phyloP scores from a whole-genome alignment of 1,284 basidiomycete genomes.

The Ceratobasidium sp. region DNA sequence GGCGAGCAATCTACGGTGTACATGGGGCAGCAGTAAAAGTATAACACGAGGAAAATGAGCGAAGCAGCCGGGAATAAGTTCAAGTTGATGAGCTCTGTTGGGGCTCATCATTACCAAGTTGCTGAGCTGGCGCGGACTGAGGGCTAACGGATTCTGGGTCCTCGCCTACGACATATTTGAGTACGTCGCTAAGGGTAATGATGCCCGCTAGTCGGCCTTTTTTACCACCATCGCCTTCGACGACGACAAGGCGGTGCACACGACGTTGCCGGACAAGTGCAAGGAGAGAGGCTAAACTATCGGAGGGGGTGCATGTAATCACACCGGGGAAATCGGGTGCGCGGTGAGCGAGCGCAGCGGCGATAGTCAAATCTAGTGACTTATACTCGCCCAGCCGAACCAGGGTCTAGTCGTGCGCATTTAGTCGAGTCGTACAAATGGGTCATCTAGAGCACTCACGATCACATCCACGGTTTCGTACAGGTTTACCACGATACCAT shows the following conservation, averaged over 20 bases:
- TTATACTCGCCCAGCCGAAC: constrained; percentile 95
- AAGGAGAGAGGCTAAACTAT: constrained; percentile 92
- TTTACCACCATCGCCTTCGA: constrained; percentile 82
- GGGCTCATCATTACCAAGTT: constrained; percentile 19
- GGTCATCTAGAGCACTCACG: constrained; percentile 61
- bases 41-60: neutral
- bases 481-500: constrained; percentile 93
- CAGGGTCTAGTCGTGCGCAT: constrained; percentile 67
- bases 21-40: neutral
- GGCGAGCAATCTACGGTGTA: constrained; percentile 29
- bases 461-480: constrained; percentile 99
- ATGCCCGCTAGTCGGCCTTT: constrained; percentile 87
- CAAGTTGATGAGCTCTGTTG: constrained; percentile 24
- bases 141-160: constrained; percentile 29
- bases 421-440: constrained; percentile 36
- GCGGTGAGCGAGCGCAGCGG: constrained; percentile 89
- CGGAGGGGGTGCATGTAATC: constrained; percentile 91
- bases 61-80: neutral
- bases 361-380: constrained; percentile 92
- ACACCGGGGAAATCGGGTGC: constrained; percentile 95
- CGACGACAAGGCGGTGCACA: constrained; percentile 92
- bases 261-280: constrained; percentile 91
- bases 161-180: constrained; percentile 82
- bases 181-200: constrained; percentile 89
- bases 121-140: constrained; percentile 35